These are phyloP conservation scores for Malus fusca DNA, from an alignment of 306 rosid genomes.

Conservation along the genomic window DNA sequence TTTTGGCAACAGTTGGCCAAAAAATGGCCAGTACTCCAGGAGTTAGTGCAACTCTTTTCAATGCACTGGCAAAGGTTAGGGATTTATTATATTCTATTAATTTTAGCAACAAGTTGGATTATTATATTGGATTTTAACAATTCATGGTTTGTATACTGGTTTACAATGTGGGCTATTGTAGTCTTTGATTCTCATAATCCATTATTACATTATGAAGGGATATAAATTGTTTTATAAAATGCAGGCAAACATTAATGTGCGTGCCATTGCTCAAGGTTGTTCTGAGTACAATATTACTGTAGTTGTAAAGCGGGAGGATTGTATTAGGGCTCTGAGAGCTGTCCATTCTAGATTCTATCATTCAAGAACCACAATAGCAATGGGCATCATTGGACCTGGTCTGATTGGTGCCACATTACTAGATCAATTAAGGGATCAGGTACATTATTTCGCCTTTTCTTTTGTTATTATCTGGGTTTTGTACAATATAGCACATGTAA, in stretches of 20 bases:
- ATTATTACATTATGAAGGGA: background rate
- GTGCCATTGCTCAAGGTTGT: slow-evolving; percentile 99
- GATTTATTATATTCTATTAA: background rate
- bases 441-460: slow-evolving; percentile 22
- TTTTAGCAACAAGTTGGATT: background rate
- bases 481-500: background rate
- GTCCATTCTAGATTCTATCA: slow-evolving; percentile 95
- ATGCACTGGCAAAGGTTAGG: slow-evolving; percentile 92
- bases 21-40: slow-evolving; percentile 99
- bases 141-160: background rate
- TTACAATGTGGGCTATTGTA: background rate
- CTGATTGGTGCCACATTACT: slow-evolving; percentile 90
- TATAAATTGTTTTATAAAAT: slow-evolving; percentile 10
- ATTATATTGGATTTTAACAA: background rate
- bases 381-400: slow-evolving; percentile 98
- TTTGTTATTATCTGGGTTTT: slow-evolving; percentile 1
- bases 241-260: slow-evolving; percentile 95
- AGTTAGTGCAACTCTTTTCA: slow-evolving; percentile 95
- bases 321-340: slow-evolving; percentile 88
- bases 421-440: slow-evolving; percentile 97
- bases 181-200: slow-evolving; percentile 1
- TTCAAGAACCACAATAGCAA: slow-evolving; percentile 88
- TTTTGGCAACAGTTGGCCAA: slow-evolving; percentile 97
- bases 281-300: slow-evolving; percentile 92
- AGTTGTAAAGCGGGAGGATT: slow-evolving; percentile 83